Conservation (phyloP, 768 basidiomycete species). For the Atractiella rhizophila region DNA sequence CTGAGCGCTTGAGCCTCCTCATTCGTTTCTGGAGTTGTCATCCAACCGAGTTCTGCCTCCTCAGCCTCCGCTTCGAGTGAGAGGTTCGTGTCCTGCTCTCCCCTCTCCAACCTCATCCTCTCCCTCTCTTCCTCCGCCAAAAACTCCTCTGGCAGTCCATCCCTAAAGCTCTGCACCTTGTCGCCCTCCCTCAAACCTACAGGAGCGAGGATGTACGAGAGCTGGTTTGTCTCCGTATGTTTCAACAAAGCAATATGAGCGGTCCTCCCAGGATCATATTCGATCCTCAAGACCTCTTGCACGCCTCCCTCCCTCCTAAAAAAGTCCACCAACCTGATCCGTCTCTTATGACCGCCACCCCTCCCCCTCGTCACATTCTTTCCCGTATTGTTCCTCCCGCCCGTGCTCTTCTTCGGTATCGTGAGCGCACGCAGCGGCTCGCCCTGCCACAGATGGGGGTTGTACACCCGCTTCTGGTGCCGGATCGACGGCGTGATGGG, state of each 20-base stretch:
- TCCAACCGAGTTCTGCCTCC: too few relatives aligned
- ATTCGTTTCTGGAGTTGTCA: too few relatives aligned
- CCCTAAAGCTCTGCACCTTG: conserved; percentile 55
- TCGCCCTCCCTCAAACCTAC: conserved; percentile 74
- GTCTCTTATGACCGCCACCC: conserved; percentile 72
- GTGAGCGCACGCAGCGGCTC: conserved; percentile 65
- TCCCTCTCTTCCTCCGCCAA: too few relatives aligned
- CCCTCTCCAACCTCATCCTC: too few relatives aligned
- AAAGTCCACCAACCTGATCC: conserved; percentile 72
- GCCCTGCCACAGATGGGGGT: conserved; percentile 59
- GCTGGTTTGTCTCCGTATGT: conserved; percentile 33
- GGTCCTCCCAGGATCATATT: conserved; percentile 83
- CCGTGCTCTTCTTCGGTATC: conserved; percentile 49
- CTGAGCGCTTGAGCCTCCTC: too few relatives aligned
- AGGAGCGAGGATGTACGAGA: conserved; percentile 69
- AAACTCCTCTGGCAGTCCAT: conserved; percentile 9
- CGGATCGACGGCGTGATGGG: conserved; percentile 66
- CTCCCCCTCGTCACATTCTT: conserved; percentile 63
- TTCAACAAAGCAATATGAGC: conserved; percentile 79
- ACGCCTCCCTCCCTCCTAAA: conserved; percentile 46
- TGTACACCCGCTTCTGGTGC: conserved; percentile 57
- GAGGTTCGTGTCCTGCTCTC: too few relatives aligned
- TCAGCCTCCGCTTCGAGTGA: too few relatives aligned
- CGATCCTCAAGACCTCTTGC: conserved; percentile 75
- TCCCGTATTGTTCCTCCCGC: conserved; percentile 62